A percentile compares a stretch with the other conserved stretches of the same genome.
Evolutionary conservation across 140 eudicot species (phyloP).

Genomic region (Cichorium intybus): DNA sequence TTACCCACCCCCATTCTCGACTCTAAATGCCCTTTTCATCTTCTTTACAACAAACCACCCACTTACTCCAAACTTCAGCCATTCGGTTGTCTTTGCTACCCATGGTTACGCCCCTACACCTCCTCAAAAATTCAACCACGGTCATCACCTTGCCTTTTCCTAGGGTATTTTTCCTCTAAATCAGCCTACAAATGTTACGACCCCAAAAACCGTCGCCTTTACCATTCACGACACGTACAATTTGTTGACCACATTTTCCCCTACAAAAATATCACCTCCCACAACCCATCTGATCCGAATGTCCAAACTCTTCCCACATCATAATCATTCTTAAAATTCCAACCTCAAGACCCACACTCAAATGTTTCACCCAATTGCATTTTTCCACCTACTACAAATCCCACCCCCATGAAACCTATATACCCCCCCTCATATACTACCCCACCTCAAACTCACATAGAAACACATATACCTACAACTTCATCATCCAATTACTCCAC

Average conservation of each 20-base stretch:
- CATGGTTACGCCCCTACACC: background rate
- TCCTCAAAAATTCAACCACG: background rate
- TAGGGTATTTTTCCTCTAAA: background rate
- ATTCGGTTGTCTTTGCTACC: conserved; percentile 8
- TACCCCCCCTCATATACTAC: background rate
- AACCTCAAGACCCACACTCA: too few relatives aligned
- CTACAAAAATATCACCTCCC: background rate
- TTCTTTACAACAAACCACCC: background rate
- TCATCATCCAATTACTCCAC: background rate
- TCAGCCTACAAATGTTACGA: background rate
- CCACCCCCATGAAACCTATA: background rate
- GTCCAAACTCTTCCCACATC: background rate
- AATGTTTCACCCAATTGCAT: too few relatives aligned
- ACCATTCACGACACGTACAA: background rate
- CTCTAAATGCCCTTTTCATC: background rate
- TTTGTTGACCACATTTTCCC: background rate
- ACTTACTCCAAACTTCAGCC: background rate
- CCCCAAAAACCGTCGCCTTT: background rate
- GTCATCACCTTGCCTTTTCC: background rate
- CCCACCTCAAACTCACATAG: background rate
- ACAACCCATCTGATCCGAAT: background rate
- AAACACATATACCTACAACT: background rate
- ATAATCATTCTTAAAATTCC: background rate
- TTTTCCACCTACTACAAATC: background rate
- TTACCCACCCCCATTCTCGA: background rate